Percentiles rank a stretch among this genome's conserved stretches.
Evolutionary conservation across 305 asterid species (phyloP).

Genomic region (Vinca major): DNA sequence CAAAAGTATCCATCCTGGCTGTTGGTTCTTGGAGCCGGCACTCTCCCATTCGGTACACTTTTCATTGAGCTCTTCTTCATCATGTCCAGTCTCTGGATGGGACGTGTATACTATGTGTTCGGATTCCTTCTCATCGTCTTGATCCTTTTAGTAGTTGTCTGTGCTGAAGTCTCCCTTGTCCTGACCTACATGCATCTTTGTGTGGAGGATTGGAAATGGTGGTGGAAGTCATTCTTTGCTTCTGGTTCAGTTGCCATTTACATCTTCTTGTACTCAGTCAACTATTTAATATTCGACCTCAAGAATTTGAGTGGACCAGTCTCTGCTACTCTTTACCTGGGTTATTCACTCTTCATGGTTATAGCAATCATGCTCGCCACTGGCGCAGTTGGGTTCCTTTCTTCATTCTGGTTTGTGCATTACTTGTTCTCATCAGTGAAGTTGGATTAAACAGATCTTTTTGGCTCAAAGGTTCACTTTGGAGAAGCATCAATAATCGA

Average conservation of each 20-base stretch:
- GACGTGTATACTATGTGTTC: constrained; percentile 38
- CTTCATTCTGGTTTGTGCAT: constrained; percentile 42
- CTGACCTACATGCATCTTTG: constrained; percentile 42
- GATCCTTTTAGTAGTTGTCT: constrained; percentile 32
- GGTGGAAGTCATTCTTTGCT: constrained; percentile 44
- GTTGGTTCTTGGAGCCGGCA: constrained; percentile 37
- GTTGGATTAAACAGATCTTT: constrained; percentile 25
- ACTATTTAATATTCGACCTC: constrained; percentile 33
- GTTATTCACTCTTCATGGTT: constrained; percentile 37
- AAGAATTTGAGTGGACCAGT: constrained; percentile 37
- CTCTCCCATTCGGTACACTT: constrained; percentile 40
- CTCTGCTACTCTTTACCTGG: constrained; percentile 37
- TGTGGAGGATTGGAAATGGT: constrained; percentile 44
- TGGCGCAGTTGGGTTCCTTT: constrained; percentile 38
- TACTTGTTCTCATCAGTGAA: constrained; percentile 42
- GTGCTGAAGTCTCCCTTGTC: constrained; percentile 43
- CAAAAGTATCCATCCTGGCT: constrained; percentile 42
- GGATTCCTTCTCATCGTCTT: constrained; percentile 36
- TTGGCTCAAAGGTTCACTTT: neutral
- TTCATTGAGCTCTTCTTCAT: constrained; percentile 44
- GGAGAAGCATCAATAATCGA: constrained; percentile 7
- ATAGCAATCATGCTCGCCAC: constrained; percentile 37
- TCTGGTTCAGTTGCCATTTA: constrained; percentile 40
- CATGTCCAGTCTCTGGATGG: constrained; percentile 47
- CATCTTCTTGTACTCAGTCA: constrained; percentile 32